These are phyloP conservation scores for Mucor indicus DNA, from an alignment of 371 early-diverging fungal genomes.

Conservation along the genomic window DNA sequence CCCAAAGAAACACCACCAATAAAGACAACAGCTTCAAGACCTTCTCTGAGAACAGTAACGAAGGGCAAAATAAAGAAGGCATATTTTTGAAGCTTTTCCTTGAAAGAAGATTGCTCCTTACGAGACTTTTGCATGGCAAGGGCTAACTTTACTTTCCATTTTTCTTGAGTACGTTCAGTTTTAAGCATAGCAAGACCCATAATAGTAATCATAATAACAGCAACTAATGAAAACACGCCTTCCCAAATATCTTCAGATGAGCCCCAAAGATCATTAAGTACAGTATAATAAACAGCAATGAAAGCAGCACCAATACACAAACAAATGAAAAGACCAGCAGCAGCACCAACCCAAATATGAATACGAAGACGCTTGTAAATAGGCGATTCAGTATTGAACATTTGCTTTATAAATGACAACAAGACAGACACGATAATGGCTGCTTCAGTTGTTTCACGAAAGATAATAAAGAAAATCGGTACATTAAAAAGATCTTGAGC, in stretches of 20 bases:
- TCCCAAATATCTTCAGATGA: constrained; percentile 77
- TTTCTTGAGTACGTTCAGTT: constrained; percentile 67
- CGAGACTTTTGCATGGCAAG: constrained; percentile 41
- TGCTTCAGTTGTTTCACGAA: constrained; percentile 75
- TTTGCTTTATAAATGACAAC: constrained; percentile 64
- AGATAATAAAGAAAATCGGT: constrained; percentile 82
- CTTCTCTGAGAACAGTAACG: constrained; percentile 79
- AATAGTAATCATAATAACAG: constrained; percentile 61
- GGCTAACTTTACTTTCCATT: constrained; percentile 65
- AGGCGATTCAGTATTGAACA: constrained; percentile 44
- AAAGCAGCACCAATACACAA: constrained; percentile 69
- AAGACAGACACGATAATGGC: constrained; percentile 81
- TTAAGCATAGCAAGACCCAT: constrained; percentile 76
- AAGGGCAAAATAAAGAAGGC: constrained; percentile 75
- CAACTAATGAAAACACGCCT: constrained; percentile 67
- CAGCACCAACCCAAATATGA: constrained; percentile 65
- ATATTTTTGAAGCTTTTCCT: constrained; percentile 35
- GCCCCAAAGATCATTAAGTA: constrained; percentile 36
- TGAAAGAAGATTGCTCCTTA: constrained; percentile 17
- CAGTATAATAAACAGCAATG: constrained; percentile 64
- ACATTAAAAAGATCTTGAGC: constrained; percentile 62
- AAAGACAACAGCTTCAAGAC: constrained; percentile 78
- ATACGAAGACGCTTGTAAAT: constrained; percentile 53
- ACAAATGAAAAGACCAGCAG: constrained; percentile 53
- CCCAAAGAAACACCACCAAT: constrained; percentile 77